Evolutionary conservation across 225 moss, liverwort and hornwort genomes (phyloP).

Genomic region (Ulota crispa): DNA sequence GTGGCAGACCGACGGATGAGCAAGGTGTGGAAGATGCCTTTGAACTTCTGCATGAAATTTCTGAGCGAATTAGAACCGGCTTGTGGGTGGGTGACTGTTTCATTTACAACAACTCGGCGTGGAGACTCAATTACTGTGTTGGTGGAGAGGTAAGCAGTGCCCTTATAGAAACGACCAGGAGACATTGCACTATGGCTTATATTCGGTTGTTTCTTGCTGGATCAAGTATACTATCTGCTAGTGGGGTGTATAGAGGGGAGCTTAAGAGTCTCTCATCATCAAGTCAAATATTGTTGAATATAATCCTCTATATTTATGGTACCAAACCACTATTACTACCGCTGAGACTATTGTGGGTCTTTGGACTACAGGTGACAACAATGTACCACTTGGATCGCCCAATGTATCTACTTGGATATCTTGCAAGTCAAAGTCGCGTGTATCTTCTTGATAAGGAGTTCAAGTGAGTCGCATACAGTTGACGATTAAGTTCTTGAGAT

Average conservation of each 20-base stretch:
- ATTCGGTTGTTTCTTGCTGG: background rate
- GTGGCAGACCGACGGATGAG: slow-evolving; percentile 86
- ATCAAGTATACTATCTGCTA: background rate
- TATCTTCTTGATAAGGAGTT: slow-evolving; percentile 99
- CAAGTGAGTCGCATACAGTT: slow-evolving; percentile 59
- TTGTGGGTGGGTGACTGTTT: slow-evolving; percentile 99
- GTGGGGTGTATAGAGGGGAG: background rate
- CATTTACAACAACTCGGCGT: slow-evolving; percentile 96
- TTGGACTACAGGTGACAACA: slow-evolving; percentile 73
- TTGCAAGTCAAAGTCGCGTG: slow-evolving; percentile 97
- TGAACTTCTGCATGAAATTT: slow-evolving; percentile 90
- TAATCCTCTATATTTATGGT: background rate
- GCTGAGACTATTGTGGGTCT: slow-evolving; percentile 1
- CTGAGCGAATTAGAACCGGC: slow-evolving; percentile 90
- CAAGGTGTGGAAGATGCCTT: slow-evolving; percentile 98
- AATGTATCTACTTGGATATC: slow-evolving; percentile 94
- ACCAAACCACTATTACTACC: background rate
- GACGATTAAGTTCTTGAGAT: background rate
- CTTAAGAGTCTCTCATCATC: background rate
- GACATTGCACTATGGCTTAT: background rate
- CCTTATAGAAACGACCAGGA: background rate
- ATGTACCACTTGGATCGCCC: slow-evolving; percentile 99
- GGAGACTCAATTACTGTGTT: slow-evolving; percentile 97
- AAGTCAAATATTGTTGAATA: slow-evolving; percentile 6
- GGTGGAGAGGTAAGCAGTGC: slow-evolving; percentile 82